Conservation (phyloP, 2,329 filamentous ascomycete genomes). For the Penicillium verrucosum region DNA sequence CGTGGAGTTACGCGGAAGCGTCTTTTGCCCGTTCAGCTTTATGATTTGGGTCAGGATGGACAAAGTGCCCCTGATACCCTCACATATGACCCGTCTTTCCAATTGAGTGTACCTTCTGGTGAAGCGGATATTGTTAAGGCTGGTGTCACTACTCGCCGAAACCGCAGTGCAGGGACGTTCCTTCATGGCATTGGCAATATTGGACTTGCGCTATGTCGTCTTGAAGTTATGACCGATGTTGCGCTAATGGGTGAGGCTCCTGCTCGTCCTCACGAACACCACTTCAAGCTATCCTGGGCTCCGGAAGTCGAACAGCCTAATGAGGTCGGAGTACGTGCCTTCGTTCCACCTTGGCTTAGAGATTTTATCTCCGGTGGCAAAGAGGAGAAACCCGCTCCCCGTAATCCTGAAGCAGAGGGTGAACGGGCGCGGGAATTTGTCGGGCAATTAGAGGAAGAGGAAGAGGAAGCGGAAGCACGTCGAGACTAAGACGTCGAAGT, state of each 20-base stretch:
- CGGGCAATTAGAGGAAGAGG: conserved; percentile 38
- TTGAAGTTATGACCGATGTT: conserved; percentile 88
- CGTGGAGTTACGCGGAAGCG: conserved; percentile 90
- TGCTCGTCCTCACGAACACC: conserved; percentile 57
- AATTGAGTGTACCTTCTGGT: conserved; percentile 31
- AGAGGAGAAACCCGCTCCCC: conserved; percentile 36
- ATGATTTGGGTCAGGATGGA: conserved; percentile 47
- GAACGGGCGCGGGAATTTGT: conserved; percentile 36
- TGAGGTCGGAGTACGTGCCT: conserved; percentile 66
- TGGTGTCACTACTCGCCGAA: conserved; percentile 47
- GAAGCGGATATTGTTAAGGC: conserved; percentile 55
- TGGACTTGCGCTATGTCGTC: conserved; percentile 77
- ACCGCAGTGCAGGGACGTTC: conserved; percentile 75
- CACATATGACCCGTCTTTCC: conserved; percentile 31
- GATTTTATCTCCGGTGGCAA: conserved; percentile 42
- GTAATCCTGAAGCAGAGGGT: conserved; percentile 25
- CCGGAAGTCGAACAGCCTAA: conserved; percentile 42
- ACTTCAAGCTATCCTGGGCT: conserved; percentile 59
- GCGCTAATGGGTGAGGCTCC: conserved; percentile 65
- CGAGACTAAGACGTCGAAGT: background rate
- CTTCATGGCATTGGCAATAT: conserved; percentile 77
- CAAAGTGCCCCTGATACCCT: conserved; percentile 50
- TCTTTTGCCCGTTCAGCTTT: conserved; percentile 75
- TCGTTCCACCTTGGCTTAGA: conserved; percentile 74
- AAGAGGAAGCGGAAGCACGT: conserved; percentile 15